Evolutionary conservation across 2,329 filamentous ascomycete species (phyloP), one percentile per base, ranked within the genome.

Genomic region (Camillea tinctor): DNA sequence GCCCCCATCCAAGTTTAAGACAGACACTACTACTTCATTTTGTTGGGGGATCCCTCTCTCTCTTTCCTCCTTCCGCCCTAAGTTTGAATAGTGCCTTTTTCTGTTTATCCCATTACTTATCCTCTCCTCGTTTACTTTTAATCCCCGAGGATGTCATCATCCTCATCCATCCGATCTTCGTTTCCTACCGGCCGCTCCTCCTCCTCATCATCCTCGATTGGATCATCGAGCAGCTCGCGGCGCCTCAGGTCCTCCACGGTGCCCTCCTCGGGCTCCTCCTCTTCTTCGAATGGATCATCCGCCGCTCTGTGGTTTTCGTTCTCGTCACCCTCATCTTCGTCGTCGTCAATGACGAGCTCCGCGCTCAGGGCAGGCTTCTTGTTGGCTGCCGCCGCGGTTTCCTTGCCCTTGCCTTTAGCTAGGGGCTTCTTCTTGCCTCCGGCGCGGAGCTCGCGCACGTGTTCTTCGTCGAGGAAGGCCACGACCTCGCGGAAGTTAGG

Each of bases 401-500:
- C 70, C 69, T 77, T 80, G 57, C 73, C 77, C 70, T 80, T 83
- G 54, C 72, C 73, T 20, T 75, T 76, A 44, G 75, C 74, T 44
- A 76, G 74, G 11, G 75, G 65, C 69, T 74, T 78, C 68, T 79
- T 81, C 66, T 74, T 78, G 26, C 26, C 26, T 56, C 77, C 69
- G 50, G 73, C 71, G 56, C 75, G 74, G 59, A 75, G 64, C 55
- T 80, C 79, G 66, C 81, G 81, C 50, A 84, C 74, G 69, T 88
- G 87, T 54, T 82, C 80, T 59, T 89, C 85, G 69, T 97, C 93
- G 3, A 98, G 80, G 73, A 89, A 95, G 8, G 86, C 85, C 4
- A 97, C 79, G 6, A 97, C 87, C 68, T 95, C 92, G 70, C 89
- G 91, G 80, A 91, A 96, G 72, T 95, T 97, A 52, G 85, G 80